These are phyloP conservation scores for Phascolomyces articulosus DNA, from an alignment of 371 early-diverging fungal species.

Conservation along the genomic window DNA sequence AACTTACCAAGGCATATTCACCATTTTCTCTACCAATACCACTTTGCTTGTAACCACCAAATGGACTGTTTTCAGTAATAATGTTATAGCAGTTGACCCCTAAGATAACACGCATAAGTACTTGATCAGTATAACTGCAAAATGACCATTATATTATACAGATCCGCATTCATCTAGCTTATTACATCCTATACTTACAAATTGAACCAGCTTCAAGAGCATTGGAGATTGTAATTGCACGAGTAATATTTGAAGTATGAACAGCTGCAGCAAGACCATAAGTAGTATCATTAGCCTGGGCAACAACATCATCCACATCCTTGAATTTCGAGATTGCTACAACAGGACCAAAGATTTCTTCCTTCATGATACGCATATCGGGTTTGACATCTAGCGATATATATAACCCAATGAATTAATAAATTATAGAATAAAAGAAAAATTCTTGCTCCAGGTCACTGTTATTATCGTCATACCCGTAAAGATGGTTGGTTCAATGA, in stretches of 20 bases:
- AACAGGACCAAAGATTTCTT: slow-evolving; percentile 87
- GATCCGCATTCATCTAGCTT: too few relatives aligned
- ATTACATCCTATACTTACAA: slow-evolving; percentile 8
- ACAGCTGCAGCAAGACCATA: slow-evolving; percentile 87
- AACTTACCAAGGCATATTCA: too few relatives aligned
- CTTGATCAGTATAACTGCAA: not conserved
- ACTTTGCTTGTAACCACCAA: slow-evolving; percentile 87
- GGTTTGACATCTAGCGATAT: slow-evolving; percentile 34
- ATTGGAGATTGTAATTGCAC: slow-evolving; percentile 70
- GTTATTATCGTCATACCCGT: slow-evolving; percentile 29
- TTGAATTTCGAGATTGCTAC: slow-evolving; percentile 72
- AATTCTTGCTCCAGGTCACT: too few relatives aligned
- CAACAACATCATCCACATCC: slow-evolving; percentile 71
- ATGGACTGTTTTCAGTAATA: slow-evolving; percentile 50
- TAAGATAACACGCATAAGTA: not conserved
- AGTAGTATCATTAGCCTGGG: slow-evolving; percentile 69
- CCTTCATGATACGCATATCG: slow-evolving; percentile 65
- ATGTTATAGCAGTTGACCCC: slow-evolving; percentile 15
- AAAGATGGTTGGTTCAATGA: slow-evolving; percentile 52
- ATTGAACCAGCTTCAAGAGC: slow-evolving; percentile 23
- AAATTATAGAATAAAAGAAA: too few relatives aligned
- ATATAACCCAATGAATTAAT: too few relatives aligned
- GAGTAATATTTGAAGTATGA: slow-evolving; percentile 72
- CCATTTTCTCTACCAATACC: slow-evolving; percentile 87
- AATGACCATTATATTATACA: too few relatives aligned